Conservation (phyloP, 371 early-diverging fungal genomes). For the Mortierella sp. region DNA sequence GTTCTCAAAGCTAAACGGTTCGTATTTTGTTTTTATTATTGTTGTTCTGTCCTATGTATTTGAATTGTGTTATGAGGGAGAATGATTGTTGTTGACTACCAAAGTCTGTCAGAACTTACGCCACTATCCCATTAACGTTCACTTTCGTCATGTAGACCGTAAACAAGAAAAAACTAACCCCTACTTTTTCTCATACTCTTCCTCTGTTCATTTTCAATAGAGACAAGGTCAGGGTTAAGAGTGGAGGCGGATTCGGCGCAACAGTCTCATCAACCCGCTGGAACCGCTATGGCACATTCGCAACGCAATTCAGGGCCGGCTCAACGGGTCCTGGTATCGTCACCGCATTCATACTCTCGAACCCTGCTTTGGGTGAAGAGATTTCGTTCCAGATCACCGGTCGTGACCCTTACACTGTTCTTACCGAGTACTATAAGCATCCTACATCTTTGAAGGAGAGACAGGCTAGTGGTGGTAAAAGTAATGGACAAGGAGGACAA, state of each 20-base stretch:
- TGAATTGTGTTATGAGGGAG: too few relatives aligned
- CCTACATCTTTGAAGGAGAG: background rate
- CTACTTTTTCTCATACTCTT: too few relatives aligned
- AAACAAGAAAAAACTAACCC: background rate
- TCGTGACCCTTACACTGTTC: constrained; percentile 35
- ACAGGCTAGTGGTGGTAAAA: background rate
- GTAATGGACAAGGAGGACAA: too few relatives aligned
- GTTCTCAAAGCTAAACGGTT: constrained; percentile 38
- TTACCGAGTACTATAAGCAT: constrained; percentile 39
- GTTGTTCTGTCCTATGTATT: too few relatives aligned
- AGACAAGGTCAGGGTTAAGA: constrained; percentile 40
- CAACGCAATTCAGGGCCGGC: constrained; percentile 42
- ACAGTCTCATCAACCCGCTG: constrained; percentile 52
- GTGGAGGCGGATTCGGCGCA: constrained; percentile 55
- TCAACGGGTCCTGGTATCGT: constrained; percentile 56
- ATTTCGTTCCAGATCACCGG: constrained; percentile 55
- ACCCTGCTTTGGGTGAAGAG: constrained; percentile 52
- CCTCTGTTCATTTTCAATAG: background rate
- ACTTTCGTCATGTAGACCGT: background rate
- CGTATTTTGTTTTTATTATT: background rate
- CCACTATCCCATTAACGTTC: background rate
- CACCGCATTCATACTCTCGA: constrained; percentile 47
- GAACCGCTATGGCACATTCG: constrained; percentile 49
- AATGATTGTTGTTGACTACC: background rate
- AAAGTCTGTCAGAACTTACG: background rate